These are phyloP conservation scores for Aspergillus funiculosus DNA, from an alignment of 495 filamentous ascomycete species.

Conservation along the genomic window DNA sequence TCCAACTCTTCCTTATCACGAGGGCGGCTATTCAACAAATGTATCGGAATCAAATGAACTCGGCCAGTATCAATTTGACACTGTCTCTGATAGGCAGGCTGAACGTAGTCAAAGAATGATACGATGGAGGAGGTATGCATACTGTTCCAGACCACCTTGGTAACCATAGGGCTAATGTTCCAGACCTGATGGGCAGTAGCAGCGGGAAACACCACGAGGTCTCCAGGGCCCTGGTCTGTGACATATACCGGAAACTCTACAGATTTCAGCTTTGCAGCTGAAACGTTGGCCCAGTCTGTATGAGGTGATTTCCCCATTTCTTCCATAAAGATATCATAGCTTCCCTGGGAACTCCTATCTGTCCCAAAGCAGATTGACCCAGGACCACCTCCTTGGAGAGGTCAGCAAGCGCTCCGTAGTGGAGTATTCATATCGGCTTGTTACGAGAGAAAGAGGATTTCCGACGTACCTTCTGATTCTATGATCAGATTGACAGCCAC, in stretches of 20 bases:
- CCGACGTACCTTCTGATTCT: constrained; percentile 16
- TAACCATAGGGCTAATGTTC: constrained; percentile 20
- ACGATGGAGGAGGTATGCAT: constrained; percentile 18
- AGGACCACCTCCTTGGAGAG: constrained; percentile 1
- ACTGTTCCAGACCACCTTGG: constrained; percentile 24
- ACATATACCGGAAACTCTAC: constrained; percentile 24
- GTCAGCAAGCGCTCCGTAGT: neutral
- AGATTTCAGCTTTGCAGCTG: constrained; percentile 8
- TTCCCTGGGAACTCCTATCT: constrained; percentile 13
- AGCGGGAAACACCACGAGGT: constrained; percentile 23
- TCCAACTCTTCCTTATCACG: neutral
- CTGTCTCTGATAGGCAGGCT: constrained; percentile 19
- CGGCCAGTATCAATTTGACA: constrained; percentile 22
- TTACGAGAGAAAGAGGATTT: neutral
- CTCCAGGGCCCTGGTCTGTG: constrained; percentile 18
- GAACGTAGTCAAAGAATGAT: constrained; percentile 19
- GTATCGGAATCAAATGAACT: constrained; percentile 17
- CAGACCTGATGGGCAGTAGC: constrained; percentile 23
- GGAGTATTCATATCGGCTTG: too few species aligned
- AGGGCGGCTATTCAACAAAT: constrained; percentile 8
- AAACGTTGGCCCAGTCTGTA: constrained; percentile 22
- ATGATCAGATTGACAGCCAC: constrained; percentile 21
- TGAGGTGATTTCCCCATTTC: constrained; percentile 18
- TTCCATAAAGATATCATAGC: constrained; percentile 22
- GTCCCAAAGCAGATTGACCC: constrained; percentile 24